phyloP scores from a whole-genome alignment of 1,139 yeast genomes.

The Suhomyces panamericanus region DNA sequence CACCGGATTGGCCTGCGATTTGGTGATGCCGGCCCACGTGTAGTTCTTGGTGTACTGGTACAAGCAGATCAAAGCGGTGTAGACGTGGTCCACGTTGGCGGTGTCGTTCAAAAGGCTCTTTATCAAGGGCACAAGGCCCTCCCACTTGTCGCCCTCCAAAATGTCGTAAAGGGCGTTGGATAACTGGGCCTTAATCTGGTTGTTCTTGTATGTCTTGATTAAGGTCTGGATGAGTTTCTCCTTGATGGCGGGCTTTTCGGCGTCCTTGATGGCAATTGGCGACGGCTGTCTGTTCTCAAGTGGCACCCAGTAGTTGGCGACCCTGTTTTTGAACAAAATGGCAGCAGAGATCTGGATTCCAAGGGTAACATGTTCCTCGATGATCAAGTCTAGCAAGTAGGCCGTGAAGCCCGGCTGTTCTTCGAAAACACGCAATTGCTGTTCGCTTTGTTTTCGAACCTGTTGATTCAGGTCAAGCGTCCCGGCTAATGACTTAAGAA shows the following conservation, averaged over 20 bases:
- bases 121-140: conserved; percentile 36
- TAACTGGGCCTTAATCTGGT: conserved; percentile 41
- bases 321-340: conserved; percentile 66
- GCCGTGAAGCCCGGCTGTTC: conserved; percentile 58
- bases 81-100: conserved; percentile 51
- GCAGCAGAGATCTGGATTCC: conserved; percentile 63
- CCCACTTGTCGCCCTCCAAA: conserved; percentile 48
- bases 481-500: conserved; percentile 45
- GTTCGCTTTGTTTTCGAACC: conserved; percentile 44
- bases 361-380: conserved; percentile 45
- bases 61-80: conserved; percentile 57
- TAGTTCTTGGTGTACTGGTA: conserved; percentile 58
- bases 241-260: conserved; percentile 56
- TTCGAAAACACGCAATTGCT: conserved; percentile 41
- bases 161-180: conserved; percentile 46
- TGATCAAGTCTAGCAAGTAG: conserved; percentile 53
- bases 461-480: conserved; percentile 43
- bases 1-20: conserved; percentile 43
- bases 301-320: conserved; percentile 55
- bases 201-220: conserved; percentile 35
- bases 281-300: conserved; percentile 39
- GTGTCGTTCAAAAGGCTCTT: conserved; percentile 45
- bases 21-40: conserved; percentile 52
- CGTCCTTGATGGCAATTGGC: conserved; percentile 35
- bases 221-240: conserved; percentile 50